Evolutionary conservation across 192 early-diverging fungal genomes (phyloP).

Genomic region (Funneliformis geosporum): DNA sequence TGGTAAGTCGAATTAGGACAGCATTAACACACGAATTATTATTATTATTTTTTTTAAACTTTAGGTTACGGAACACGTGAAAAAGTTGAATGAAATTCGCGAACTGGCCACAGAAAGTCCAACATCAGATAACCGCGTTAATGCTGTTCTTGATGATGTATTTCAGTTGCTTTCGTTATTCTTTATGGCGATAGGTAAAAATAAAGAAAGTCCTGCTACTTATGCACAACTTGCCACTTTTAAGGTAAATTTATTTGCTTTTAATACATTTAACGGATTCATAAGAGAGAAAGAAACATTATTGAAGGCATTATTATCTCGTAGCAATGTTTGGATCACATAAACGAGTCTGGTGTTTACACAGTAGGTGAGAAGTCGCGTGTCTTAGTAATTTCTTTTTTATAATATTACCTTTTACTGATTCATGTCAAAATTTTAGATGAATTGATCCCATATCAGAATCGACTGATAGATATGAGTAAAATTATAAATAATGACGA

Average conservation of each 20-base stretch:
- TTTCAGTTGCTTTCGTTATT: conserved; percentile 77
- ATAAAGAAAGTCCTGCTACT: conserved; percentile 72
- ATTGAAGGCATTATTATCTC: background rate
- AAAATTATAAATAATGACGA: conserved; percentile 56
- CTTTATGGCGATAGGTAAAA: conserved; percentile 75
- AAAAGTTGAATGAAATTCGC: conserved; percentile 38
- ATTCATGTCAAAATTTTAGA: conserved; percentile 34
- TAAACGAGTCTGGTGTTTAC: conserved; percentile 63
- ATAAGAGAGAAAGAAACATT: background rate
- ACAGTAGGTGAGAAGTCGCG: conserved; percentile 50
- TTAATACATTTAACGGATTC: background rate
- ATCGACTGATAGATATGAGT: conserved; percentile 60
- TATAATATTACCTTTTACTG: conserved; percentile 26
- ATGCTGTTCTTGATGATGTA: conserved; percentile 74
- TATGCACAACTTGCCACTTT: conserved; percentile 77
- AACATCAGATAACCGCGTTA: conserved; percentile 50
- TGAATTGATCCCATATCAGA: conserved; percentile 62
- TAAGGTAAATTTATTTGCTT: conserved; percentile 50
- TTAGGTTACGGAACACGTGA: conserved; percentile 47
- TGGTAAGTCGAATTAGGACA: background rate
- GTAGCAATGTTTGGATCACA: conserved; percentile 24
- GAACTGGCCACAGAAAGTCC: conserved; percentile 30
- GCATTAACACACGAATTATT: background rate
- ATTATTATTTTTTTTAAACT: background rate
- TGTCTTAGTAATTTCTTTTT: background rate